These are phyloP conservation scores for Epichloe festucae DNA, from an alignment of 2,329 filamentous ascomycete species.

Conservation along the genomic window DNA sequence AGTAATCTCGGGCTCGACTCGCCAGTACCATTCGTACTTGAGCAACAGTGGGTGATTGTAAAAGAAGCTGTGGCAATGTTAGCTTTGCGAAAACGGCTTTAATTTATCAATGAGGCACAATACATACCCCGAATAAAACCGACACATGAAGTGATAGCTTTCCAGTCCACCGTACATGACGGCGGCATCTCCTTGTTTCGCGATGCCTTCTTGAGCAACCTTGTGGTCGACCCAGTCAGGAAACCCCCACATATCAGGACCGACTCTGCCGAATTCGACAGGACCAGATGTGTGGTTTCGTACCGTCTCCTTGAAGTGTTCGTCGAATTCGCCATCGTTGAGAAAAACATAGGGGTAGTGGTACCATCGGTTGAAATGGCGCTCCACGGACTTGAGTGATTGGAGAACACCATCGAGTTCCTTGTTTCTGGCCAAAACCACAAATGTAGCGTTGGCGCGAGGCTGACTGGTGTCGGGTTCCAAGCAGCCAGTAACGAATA, in stretches of 20 bases:
- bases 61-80: conserved; percentile 53
- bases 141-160: conserved; percentile 98
- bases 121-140: conserved; percentile 90
- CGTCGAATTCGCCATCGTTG: conserved; percentile 95
- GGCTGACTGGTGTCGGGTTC: conserved; percentile 66
- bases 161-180: conserved; percentile 99
- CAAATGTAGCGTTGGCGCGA: conserved; percentile 86
- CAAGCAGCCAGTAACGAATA: conserved; percentile 83
- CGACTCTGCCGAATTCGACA: conserved; percentile 91
- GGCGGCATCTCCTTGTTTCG: conserved; percentile 89
- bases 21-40: conserved; percentile 99
- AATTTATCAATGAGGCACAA: background rate
- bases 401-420: conserved; percentile 92
- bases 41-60: conserved; percentile 90
- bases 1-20: conserved; percentile 96
- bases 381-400: conserved; percentile 93
- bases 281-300: conserved; percentile 76
- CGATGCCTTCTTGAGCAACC: conserved; percentile 88
- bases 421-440: conserved; percentile 90
- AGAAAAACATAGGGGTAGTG: conserved; percentile 97
- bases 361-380: conserved; percentile 98
- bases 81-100: conserved; percentile 6
- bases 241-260: conserved; percentile 85
- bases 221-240: conserved; percentile 93
- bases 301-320: conserved; percentile 79